A percentile compares a stretch with the other conserved stretches of the same genome.
phyloP scores from a whole-genome alignment of 129 eudicot genomes.

The Flaveria robusta region DNA sequence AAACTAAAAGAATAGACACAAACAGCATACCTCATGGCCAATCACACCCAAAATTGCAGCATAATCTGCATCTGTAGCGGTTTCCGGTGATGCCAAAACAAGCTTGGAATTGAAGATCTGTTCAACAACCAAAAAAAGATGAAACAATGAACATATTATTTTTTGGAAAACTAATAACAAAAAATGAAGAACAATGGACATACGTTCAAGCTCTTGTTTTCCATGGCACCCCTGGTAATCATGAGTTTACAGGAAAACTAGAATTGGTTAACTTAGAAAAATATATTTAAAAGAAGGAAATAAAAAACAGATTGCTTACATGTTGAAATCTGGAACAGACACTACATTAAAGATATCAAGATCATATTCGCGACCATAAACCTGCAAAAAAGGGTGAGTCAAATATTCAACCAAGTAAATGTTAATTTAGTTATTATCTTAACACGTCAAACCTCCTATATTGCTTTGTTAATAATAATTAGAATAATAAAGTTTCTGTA shows the following conservation, averaged over 20 bases:
- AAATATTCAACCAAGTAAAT: neutral
- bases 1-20: neutral
- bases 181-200: neutral
- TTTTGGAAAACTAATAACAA: neutral
- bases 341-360: constrained; percentile 92
- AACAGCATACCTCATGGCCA: constrained; percentile 86
- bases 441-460: neutral
- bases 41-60: constrained; percentile 97
- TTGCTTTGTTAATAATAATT: neutral
- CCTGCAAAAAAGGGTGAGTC: constrained; percentile 34
- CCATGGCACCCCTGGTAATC: constrained; percentile 97
- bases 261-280: neutral
- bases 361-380: constrained; percentile 93
- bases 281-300: neutral
- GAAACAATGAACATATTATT: neutral
- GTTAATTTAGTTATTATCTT: neutral
- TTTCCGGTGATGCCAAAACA: constrained; percentile 97
- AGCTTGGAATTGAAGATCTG: constrained; percentile 94
- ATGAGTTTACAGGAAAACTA: constrained; percentile 15
- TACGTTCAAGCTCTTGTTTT: constrained; percentile 96
- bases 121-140: neutral
- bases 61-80: constrained; percentile 96
- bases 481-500: neutral
- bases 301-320: constrained; percentile 42
- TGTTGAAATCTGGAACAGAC: constrained; percentile 96